Evolutionary conservation across 2,329 filamentous ascomycete species (phyloP), one percentile per base, ranked within the genome.

Genomic region (Cladophialophora psammophila): DNA sequence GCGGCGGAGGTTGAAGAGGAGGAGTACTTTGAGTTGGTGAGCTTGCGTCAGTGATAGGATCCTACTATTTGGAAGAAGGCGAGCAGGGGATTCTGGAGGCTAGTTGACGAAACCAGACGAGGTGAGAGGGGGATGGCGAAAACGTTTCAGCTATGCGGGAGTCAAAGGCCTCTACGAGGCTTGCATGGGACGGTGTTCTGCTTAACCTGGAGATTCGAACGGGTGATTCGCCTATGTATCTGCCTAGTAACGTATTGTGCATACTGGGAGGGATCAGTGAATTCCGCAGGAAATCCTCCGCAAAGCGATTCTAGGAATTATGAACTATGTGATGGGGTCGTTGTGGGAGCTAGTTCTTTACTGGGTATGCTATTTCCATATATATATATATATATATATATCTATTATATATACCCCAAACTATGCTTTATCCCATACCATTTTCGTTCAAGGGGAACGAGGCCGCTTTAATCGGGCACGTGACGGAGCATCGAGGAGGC

Each of bases 1-100:
- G 76, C 80, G 86, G 74, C 80, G 87, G 75, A 78, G 80, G 73
- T 74, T 81, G 64, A 88, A 86, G 80, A 83, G 84, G 31, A 80
- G 86, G 76, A 82, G 76, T 70, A 78, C 75, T 58, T 74, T 86
- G 76, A 86, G 83, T 74, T 86, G 85, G 81, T 87, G 35, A 45
- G 18, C 32, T 10, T 35, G 2, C 40, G 36, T 32, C 26, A 55
- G 18, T 34, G 2, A 55, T 45, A 32, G 15, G 20, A 20, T 8
- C 2, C 42, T 10, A 9, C 6, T 3, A 20, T 20, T 2, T 3
- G 42, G 8, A 48, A 20, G 2, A 20, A 5, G 18, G 9, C 8
- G 12, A 48, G 42, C 42, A 9, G 20, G 42, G n/a, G n/a, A 48
- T 2, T 48, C 42, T 48, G 8, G 3, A 18, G n/a, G n/a, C 20